Evolutionary conservation across 1,284 basidiomycete genomes (phyloP), one percentile per base, ranked within the genome.

Genomic region (Pseudozyma pruni): DNA sequence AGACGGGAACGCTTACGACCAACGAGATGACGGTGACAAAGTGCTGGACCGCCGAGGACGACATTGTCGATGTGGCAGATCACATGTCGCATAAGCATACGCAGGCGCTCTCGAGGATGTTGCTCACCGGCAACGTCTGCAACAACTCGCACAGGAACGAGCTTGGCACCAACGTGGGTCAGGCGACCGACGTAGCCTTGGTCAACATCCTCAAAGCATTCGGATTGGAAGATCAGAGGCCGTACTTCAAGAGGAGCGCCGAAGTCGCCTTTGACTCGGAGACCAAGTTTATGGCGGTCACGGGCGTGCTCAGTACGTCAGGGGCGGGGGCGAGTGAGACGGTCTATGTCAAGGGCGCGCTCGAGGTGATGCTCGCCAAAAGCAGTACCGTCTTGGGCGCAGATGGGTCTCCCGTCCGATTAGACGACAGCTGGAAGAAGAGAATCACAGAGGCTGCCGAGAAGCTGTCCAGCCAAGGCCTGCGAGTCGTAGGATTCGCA

Each of bases 11-110:
- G 1, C 84, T 98, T 49, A 98, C 95, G 0, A 92, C 90, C 81
- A 97, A 97, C 83, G 91, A 96, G 76, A 94, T 96, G 86, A 95
- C 93, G 0, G 92, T 98, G 11, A 91, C 90, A 0, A 90, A 93
- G 74, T 85, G 90, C 13, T 98, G 93, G 83, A 87, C 90, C 0
- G 90, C 95, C 4, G 94, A 96, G 74, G 92, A 95, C 79, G 83
- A 78, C 8, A 85, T 87, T 2, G 79, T 92, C 22, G 86, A 87
- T 46, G 84, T 95, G n/a, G 34, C 54, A 81, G 48, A 67, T n/a
- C 58, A 69, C 1, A 38, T 63, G 20, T 68, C 64, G 63, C 79
- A 64, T 17, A 72, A 32, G 41, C 70, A 81, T 14, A 84, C 80
- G 23, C 75, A 81, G 8, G 45, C 83, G 88, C 56, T 96, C 88